Conservation (phyloP, 805 yeast species). For the Pichia paraexigua region DNA sequence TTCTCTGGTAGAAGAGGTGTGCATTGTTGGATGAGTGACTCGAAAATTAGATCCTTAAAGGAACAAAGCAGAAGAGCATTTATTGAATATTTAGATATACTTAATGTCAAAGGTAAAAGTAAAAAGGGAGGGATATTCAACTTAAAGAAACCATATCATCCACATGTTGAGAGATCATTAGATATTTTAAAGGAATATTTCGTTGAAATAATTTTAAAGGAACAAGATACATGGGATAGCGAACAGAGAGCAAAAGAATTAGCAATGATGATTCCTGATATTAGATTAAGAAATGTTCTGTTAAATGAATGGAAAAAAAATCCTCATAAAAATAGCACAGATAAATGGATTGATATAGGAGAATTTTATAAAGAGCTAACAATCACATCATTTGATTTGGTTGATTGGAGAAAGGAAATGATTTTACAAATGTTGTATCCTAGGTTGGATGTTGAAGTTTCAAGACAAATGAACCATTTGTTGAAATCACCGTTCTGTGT, state of each 20-base stretch:
- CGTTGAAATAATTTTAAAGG: constrained; percentile 55
- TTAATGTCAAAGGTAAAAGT: constrained; percentile 44
- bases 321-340: constrained; percentile 44
- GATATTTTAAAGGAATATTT: constrained; percentile 59
- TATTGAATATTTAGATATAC: constrained; percentile 75
- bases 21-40: constrained; percentile 95
- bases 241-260: constrained; percentile 49
- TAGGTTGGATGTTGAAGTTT: constrained; percentile 86
- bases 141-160: constrained; percentile 79
- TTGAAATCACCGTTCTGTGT: constrained; percentile 94
- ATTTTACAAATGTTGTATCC: constrained; percentile 81
- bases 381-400: constrained; percentile 34
- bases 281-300: constrained; percentile 44
- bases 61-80: constrained; percentile 72
- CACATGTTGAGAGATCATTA: constrained; percentile 72
- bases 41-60: constrained; percentile 63
- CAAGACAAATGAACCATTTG: constrained; percentile 82
- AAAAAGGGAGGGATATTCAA: constrained; percentile 37
- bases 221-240: constrained; percentile 81
- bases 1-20: constrained; percentile 98
- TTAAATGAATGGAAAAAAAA: constrained; percentile 50
- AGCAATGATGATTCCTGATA: constrained; percentile 56
- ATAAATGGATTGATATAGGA: constrained; percentile 78
- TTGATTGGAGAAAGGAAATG: constrained; percentile 71
- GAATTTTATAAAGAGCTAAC: constrained; percentile 34